These are phyloP conservation scores for Salix suchowensis DNA, from an alignment of 345 rosid genomes.

Conservation along the genomic window DNA sequence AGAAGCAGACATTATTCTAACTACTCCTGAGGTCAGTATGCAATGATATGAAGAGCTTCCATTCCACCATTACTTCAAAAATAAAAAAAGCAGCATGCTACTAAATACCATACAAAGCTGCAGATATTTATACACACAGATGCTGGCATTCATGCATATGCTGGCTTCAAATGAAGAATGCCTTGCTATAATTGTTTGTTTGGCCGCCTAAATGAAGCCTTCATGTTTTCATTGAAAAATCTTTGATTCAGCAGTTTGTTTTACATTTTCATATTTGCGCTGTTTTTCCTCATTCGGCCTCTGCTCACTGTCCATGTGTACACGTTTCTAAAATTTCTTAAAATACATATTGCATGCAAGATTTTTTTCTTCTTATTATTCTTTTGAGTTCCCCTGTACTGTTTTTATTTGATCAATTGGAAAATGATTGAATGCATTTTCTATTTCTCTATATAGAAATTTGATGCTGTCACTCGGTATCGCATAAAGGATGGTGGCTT, in stretches of 20 bases:
- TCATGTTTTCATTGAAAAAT: background rate
- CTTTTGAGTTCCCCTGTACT: no score
- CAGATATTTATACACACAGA: background rate
- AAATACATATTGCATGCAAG: no score
- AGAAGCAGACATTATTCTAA: conserved; percentile 87
- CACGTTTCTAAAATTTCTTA: no score
- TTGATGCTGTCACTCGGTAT: conserved; percentile 91
- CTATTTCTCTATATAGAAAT: conserved; percentile 54
- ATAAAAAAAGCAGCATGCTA: background rate
- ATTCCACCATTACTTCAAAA: background rate
- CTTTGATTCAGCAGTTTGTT: background rate
- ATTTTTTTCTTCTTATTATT: no score
- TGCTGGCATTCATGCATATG: background rate
- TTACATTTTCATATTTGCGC: background rate
- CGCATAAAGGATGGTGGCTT: conserved; percentile 86
- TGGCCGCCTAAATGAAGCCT: background rate
- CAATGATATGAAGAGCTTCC: background rate
- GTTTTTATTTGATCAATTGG: no score
- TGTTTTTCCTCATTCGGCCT: background rate
- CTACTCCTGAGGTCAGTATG: conserved; percentile 86
- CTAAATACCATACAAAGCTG: background rate
- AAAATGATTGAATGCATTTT: background rate
- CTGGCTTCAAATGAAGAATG: background rate
- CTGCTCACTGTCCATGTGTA: background rate
- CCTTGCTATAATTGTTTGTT: background rate